These are phyloP conservation scores for Hortaea sp. DNA, from an alignment of 2,329 filamentous ascomycete species.

Conservation along the genomic window DNA sequence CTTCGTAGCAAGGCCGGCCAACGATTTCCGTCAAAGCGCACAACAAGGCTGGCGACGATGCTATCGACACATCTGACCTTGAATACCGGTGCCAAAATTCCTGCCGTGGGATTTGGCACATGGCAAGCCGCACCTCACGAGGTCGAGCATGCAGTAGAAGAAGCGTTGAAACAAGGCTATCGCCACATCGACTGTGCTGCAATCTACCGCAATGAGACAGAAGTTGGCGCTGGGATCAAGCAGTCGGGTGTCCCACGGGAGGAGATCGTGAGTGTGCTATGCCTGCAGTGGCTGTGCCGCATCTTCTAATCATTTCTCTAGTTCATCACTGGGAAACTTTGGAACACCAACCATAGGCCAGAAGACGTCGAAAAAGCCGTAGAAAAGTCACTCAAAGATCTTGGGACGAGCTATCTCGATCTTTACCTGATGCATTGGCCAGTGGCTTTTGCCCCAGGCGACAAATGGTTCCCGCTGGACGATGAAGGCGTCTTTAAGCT, in stretches of 20 bases:
- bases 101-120: conserved; percentile 29
- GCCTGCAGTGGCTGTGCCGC: conserved; percentile 50
- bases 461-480: conserved; percentile 37
- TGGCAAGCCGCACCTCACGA: conserved; percentile 29
- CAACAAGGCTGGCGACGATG: conserved; percentile 43
- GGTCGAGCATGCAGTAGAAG: conserved; percentile 27
- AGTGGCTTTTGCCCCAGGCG: conserved; percentile 16
- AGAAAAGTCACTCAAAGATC: conserved; percentile 29
- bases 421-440: conserved; percentile 40
- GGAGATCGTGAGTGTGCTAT: too few relatives aligned
- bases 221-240: conserved; percentile 34
- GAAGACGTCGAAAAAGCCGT: conserved; percentile 22
- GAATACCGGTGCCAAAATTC: conserved; percentile 35
- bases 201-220: conserved; percentile 34
- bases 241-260: conserved; percentile 22
- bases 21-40: conserved; percentile 63
- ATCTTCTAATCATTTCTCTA: conserved; percentile 43
- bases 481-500: conserved; percentile 9
- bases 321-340: conserved; percentile 45
- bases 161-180: conserved; percentile 39
- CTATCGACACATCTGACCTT: conserved; percentile 41
- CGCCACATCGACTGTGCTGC: conserved; percentile 43
- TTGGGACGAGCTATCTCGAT: conserved; percentile 33
- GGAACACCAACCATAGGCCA: conserved; percentile 36
- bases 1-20: too few relatives aligned